Conservation (phyloP, 331 rosid species). For the Pyracantha coccinea region DNA sequence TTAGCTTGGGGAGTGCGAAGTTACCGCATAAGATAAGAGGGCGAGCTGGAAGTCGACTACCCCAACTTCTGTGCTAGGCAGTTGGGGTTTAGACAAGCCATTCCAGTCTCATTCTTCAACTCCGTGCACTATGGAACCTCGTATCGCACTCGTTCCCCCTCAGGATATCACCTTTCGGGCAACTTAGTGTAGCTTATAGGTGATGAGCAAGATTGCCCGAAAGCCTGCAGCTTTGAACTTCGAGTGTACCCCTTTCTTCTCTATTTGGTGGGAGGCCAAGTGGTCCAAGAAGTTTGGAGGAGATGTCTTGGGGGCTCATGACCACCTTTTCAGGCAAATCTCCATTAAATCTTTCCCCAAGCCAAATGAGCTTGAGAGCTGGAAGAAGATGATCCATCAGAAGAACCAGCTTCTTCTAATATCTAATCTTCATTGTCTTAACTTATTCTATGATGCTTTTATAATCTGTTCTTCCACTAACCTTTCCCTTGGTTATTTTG, state of each 20-base stretch:
- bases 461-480: too few species aligned
- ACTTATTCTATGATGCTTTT: too few species aligned
- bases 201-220: fast-evolving
- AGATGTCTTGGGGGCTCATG: fast-evolving
- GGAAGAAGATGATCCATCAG: too few species aligned
- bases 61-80: too few species aligned
- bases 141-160: fast-evolving
- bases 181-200: fast-evolving
- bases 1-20: fast-evolving
- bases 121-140: fast-evolving
- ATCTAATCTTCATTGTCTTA: too few species aligned
- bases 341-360: too few species aligned
- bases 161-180: fast-evolving
- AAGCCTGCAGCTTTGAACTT: fast-evolving
- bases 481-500: too few species aligned
- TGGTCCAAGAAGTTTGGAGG: too few species aligned
- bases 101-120: fast-evolving
- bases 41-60: too few species aligned
- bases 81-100: too few species aligned
- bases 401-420: too few species aligned
- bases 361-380: fast-evolving
- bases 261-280: too few species aligned
- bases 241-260: fast-evolving
- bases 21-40: fast-evolving
- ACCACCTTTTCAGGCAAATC: fast-evolving